Base-by-base conservation (phyloP, 495 filamentous ascomycete genomes). In the Penicillium flavigenum region DNA sequence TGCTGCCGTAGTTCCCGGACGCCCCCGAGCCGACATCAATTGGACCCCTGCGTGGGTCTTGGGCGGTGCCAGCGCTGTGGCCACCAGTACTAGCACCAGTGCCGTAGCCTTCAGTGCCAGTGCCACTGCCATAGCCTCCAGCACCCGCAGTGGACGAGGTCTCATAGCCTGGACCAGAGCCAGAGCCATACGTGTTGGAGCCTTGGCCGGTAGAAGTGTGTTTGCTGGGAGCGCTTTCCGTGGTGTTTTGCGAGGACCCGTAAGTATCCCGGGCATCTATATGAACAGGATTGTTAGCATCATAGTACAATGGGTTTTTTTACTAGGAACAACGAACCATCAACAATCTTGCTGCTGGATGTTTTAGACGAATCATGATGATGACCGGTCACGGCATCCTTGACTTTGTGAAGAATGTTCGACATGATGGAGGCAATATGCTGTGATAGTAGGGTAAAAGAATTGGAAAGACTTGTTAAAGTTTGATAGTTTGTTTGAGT, bases 351-450 rank as follows among this genome's bases (percentile, higher is more conserved):
- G 36, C n/a, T 54, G 20, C 7, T 54, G 20, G 62, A 73, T 8
- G 70, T 41, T 7, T 74, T 72, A 50, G 36, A 39, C 32, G 74
- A 79, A 54, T 74, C 69, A 31, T 59, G 63, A 63, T 68, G 63
- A 50, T 68, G 63, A 44, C 72, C 61, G 52, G 80, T 74, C 55
- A 91, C 59, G 65, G 80, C 85, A 36, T 90, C 83, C 75, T 90
- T 91, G 72, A 89, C 79, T 65, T 90, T 91, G 78, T 90, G 81
- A 63, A 89, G 68, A 58, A 91, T 70, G 57, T 76, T 70, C 24
- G 85, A 87, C 87, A 90, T 90, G 64, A 62, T 85, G 76, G 38
- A 9, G 11, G 16, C 2, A 27, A 14, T 27, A 4, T 53, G 27
- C 24, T 16, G 11, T 36, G 38, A 56, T n/a, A 59, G 20, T 29